Evolutionary conservation across 495 filamentous ascomycete genomes (phyloP), one percentile per base, ranked within the genome.

Genomic region (Hamigera avellanea): DNA sequence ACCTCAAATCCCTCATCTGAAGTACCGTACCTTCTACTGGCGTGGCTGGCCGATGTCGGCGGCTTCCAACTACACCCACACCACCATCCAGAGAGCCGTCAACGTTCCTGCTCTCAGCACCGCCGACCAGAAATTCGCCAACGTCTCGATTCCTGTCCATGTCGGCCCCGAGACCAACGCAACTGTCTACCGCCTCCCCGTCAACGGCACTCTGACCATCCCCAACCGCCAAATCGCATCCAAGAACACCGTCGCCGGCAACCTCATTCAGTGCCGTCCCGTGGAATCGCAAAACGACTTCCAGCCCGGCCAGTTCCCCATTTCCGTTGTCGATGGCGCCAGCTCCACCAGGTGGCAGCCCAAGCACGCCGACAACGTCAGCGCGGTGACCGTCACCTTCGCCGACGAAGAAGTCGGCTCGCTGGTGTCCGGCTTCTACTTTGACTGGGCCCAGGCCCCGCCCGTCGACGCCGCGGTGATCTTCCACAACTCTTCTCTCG

Each of bases 261-360:
- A 88, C 45, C 65, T 83, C 15, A 62, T 75, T 0, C 83, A 88
- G 61, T 87, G 81, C 57, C 62, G 63, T 13, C 64, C 75, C 1
- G 69, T 72, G 9, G 43, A 46, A 18, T 76, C 75, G 0, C 37
- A 48, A 0, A 45, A 67, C 32, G 45, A 44, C 0, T 80, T 72
- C 52, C 57, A 68, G 17, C 65, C 75, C 0, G 83, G 83, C 16
- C 83, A 88, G 53, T 82, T 84, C 62, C 81, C 83, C 1, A 61
- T 81, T 21, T 66, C 72, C 0, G 79, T 76, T 0, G 72, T 82
- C 17, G 83, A 88, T 44, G 83, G 83, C 32, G 74, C 77, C 1
- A 64, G 72, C 0, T 70, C 72, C 18, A 88, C 83, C 0, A 71
- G 72, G 34, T 88, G 83, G 83, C 81, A 84, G 45, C 81, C 83